A percentile compares a stretch with the other conserved stretches of the same genome.
phyloP scores from a whole-genome alignment of 352 stramenopile genomes.

The Phytophthora niederhauseri region DNA sequence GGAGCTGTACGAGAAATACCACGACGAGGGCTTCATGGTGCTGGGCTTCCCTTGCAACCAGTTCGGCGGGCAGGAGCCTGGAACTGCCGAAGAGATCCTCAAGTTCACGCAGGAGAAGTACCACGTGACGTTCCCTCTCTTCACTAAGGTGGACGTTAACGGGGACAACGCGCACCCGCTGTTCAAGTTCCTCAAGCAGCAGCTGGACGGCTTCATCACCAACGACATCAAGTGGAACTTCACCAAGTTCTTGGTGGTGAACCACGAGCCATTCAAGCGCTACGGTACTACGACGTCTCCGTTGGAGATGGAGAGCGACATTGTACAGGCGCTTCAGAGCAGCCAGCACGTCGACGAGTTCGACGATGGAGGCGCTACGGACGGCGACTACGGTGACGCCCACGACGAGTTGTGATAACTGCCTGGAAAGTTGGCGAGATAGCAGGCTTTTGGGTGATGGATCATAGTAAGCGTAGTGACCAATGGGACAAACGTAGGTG shows the following conservation, averaged over 20 bases:
- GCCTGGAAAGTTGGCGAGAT: background rate
- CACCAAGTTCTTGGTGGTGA: conserved; percentile 85
- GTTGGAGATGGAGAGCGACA: conserved; percentile 67
- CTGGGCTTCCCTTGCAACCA: conserved; percentile 97
- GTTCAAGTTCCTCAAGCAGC: conserved; percentile 92
- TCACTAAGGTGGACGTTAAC: conserved; percentile 96
- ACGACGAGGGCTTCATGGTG: conserved; percentile 80
- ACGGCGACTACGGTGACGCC: conserved; percentile 33
- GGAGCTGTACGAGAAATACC: conserved; percentile 80
- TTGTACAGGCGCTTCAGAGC: conserved; percentile 50
- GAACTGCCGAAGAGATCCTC: conserved; percentile 69
- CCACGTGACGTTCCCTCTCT: conserved; percentile 83
- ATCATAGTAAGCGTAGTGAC: background rate
- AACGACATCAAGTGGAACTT: conserved; percentile 92
- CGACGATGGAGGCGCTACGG: conserved; percentile 35
- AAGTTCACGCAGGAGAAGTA: conserved; percentile 79
- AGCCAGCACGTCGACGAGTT: conserved; percentile 33
- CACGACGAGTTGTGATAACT: conserved; percentile 34
- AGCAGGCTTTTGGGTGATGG: background rate
- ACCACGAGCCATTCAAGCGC: conserved; percentile 72
- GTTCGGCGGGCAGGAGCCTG: conserved; percentile 93
- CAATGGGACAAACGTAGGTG: background rate
- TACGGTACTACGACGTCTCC: conserved; percentile 76
- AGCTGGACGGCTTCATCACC: conserved; percentile 65
- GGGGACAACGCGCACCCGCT: conserved; percentile 83